Base-by-base conservation (phyloP, 768 basidiomycete species). In the Termitomyces sp. region DNA sequence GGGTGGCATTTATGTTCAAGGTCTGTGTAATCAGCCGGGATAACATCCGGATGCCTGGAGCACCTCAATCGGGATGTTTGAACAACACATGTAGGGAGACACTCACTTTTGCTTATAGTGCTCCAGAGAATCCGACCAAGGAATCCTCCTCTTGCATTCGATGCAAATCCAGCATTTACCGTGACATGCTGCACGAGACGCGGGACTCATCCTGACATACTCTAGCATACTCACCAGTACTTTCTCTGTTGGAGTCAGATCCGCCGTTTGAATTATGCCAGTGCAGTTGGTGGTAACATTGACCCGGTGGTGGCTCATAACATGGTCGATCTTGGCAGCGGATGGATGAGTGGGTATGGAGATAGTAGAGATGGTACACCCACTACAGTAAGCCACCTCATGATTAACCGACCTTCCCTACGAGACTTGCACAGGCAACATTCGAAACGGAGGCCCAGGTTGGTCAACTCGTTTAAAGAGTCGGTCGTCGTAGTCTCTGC, bases 381-480 rank as follows among this genome's bases (percentile, higher is more conserved):
- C 53, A 61, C 58, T 16, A 60, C 58, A 20, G n/a, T 33, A 23
- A 58, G 62, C 63, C 65, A 66, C 40, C 36, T 62, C 64, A 64
- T 64, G 14, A 62, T 4, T 13, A 62, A 50, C 4, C 64, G 58
- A 38, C 64, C 64, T 41, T 62, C 44, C 36, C 43, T 12, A 14
- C 14, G 30, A 38, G 61, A 43, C 8, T 18, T 33, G 30, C 64
- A 64, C 30, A 26, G 13, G 20, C 32, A 36, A 36, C 64, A 64
- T 49, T 62, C 64, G 32, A 64, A 62, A n/a, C 33, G 43, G 28
- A 46, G 44, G 23, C 30, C 60, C 26, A 10, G 36, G 28, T 23
- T 14, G 40, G 32, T 33, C 12, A 55, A 32, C n/a, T 50, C 49
- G 32, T 18, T 50, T 13, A 55, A 14, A 16, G 4, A 16, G 13